phyloP scores from a whole-genome alignment of 2,329 filamentous ascomycete genomes.

The Ascochyta fabae region DNA sequence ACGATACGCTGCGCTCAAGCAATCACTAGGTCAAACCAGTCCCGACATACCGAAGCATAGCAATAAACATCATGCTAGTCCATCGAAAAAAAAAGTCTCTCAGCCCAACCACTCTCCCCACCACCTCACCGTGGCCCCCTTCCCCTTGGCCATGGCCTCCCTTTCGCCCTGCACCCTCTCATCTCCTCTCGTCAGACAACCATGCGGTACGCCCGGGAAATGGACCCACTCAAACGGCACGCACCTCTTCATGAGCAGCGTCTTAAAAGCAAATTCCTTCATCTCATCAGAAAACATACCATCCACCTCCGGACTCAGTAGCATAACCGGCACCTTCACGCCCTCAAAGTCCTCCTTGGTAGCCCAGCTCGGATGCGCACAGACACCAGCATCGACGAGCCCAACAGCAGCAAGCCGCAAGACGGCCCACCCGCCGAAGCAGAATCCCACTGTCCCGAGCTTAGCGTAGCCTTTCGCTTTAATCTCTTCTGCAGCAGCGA shows the following conservation, averaged over 20 bases:
- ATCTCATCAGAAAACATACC: conserved; percentile 28
- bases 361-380: conserved; percentile 27
- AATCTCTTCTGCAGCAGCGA: conserved; percentile 38
- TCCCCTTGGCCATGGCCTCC: conserved; percentile 28
- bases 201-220: conserved; percentile 34
- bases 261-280: conserved; percentile 29
- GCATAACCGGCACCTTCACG: conserved; percentile 24
- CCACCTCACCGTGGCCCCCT: conserved; percentile 22
- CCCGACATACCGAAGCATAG: not conserved
- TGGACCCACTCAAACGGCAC: conserved; percentile 30
- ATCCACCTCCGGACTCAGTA: conserved; percentile 32
- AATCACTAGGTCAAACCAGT: not conserved
- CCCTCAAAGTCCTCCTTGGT: conserved; percentile 28
- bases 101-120: conserved; percentile 17
- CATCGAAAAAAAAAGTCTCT: not conserved
- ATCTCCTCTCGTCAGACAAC: conserved; percentile 29
- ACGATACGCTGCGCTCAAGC: not conserved
- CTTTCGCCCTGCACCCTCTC: conserved; percentile 23
- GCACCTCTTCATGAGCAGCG: conserved; percentile 23
- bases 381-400: conserved; percentile 31
- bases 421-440: conserved; percentile 50
- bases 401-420: conserved; percentile 24
- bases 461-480: conserved; percentile 28
- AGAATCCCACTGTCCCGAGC: conserved; percentile 54
- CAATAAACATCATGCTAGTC: not conserved